Evolutionary conservation across 2,329 filamentous ascomycete species (phyloP).

Genomic region (Aspergillus aculeatus): DNA sequence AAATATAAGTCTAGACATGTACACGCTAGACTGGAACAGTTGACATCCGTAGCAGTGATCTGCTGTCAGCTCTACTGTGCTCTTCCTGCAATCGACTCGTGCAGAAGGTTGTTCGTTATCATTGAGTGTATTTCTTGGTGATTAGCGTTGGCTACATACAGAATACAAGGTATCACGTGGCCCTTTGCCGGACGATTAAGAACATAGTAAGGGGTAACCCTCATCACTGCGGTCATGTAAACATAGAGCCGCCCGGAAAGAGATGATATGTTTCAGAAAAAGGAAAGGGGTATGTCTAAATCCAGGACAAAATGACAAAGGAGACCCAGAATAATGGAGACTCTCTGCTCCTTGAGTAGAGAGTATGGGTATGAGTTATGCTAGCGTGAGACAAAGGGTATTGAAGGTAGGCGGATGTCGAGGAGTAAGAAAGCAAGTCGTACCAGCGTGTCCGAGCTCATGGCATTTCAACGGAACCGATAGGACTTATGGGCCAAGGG

Average conservation of each 20-base stretch:
- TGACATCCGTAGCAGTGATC: too few relatives aligned
- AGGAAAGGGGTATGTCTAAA: slow-evolving; percentile 19
- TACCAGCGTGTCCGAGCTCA: not conserved
- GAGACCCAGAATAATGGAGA: not conserved
- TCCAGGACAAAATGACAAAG: slow-evolving; percentile 9
- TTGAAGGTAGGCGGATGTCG: slow-evolving; percentile 8
- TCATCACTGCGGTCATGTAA: slow-evolving; percentile 12
- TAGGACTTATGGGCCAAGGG: slow-evolving; percentile 45
- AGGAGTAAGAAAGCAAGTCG: slow-evolving; percentile 11
- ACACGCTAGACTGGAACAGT: too few relatives aligned
- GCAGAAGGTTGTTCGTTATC: not conserved
- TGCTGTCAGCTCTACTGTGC: too few relatives aligned
- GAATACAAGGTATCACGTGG: slow-evolving; percentile 15
- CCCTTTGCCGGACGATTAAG: slow-evolving; percentile 13
- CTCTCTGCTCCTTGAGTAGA: not conserved
- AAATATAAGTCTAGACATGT: too few relatives aligned
- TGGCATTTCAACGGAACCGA: slow-evolving; percentile 31
- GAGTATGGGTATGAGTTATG: slow-evolving; percentile 3
- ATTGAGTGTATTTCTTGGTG: not conserved
- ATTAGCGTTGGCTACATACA: slow-evolving; percentile 12
- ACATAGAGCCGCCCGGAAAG: slow-evolving; percentile 8
- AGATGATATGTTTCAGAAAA: slow-evolving; percentile 14
- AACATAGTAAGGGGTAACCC: slow-evolving; percentile 16
- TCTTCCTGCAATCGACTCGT: too few relatives aligned
- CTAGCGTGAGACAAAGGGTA: not conserved